Base-by-base conservation (phyloP, 495 filamentous ascomycete genomes). In the Aspergillus cavernicola region DNA sequence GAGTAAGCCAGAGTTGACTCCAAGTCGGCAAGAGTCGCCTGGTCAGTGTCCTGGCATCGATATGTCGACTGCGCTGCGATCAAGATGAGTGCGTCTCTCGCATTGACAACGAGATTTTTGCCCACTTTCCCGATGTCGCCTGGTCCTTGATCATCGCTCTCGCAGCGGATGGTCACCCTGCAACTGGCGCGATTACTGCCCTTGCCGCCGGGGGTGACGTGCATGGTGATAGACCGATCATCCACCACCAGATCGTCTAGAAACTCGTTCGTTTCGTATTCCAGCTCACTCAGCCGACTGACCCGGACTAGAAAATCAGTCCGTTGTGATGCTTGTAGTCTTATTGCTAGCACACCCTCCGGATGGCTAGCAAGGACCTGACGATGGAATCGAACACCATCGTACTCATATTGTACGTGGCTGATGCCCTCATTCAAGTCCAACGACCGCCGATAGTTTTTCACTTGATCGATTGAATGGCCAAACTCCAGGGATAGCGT, bases 401-500 rank as follows among this genome's bases (percentile, higher is more conserved):
- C 43, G 28, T 66, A 60, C 7, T 66, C 66, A 58, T 78, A 78
- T 2, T 61, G 56, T 12, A 76, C 68, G 24, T 64, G 68, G 1
- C 62, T 53, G 5, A 64, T 65, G 20, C 73, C 68, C 40, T 67
- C 60, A 1, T 48, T 54, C 7, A 75, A 59, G 50, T 80, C 71
- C 42, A 82, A 50, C n/a, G 62, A 73, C 6, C 79, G 66, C 42
- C 63, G 57, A 56, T 82, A 81, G 2, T 54, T 51, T 2, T 58
- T 64, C 13, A 76, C 56, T 7, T 63, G 52, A 5, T 62, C 48
- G 0, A 47, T 35, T 6, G 55, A 35, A 46, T 77, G 72, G 11
- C 64, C 71, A 59, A 81, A 75, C 40, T 80, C 70, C 23, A 82
- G 26, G 22, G 64, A 70, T 8, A 80, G 38, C 28, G 71, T 68